Conservation (phyloP, 2,329 filamentous ascomycete genomes). For the Penicillium sp. region DNA sequence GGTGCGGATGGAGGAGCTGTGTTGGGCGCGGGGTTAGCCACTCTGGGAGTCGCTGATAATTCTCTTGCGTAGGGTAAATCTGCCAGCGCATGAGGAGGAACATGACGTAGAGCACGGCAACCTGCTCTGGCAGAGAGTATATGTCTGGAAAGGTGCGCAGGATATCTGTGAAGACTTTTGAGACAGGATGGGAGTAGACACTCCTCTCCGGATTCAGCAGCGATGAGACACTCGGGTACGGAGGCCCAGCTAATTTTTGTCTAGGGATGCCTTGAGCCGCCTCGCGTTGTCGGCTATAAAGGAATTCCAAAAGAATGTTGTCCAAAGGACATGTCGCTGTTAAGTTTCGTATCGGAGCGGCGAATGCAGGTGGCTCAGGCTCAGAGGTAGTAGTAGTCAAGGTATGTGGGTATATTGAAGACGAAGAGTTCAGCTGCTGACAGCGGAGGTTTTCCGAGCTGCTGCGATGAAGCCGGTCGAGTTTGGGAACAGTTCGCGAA, state of each 20-base stretch:
- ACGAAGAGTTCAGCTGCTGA: conserved; percentile 19
- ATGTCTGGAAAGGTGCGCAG: conserved; percentile 80
- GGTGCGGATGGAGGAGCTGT: conserved; percentile 67
- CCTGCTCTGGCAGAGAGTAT: conserved; percentile 72
- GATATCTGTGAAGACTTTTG: conserved; percentile 82
- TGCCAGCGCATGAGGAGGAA: conserved; percentile 85
- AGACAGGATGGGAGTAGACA: conserved; percentile 69
- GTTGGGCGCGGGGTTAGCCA: conserved; percentile 66
- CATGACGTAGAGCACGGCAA: conserved; percentile 81
- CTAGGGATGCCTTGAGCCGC: conserved; percentile 64
- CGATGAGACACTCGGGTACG: conserved; percentile 75
- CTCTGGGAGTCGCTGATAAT: conserved; percentile 71
- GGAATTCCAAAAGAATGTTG: conserved; percentile 73
- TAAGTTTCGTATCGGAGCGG: conserved; percentile 57
- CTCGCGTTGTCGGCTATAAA: conserved; percentile 64
- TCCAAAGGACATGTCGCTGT: conserved; percentile 74
- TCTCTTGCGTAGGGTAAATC: conserved; percentile 73
- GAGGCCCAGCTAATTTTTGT: conserved; percentile 68
- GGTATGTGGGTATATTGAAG: conserved; percentile 25
- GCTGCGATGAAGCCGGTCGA: conserved; percentile 45
- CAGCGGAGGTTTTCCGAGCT: conserved; percentile 25
- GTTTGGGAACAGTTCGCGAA: conserved; percentile 54
- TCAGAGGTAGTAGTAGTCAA: conserved; percentile 24
- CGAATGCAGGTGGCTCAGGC: conserved; percentile 32
- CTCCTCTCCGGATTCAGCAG: conserved; percentile 68